phyloP scores from a whole-genome alignment of 306 rosid species.

The Casuarina equisetifolia region DNA sequence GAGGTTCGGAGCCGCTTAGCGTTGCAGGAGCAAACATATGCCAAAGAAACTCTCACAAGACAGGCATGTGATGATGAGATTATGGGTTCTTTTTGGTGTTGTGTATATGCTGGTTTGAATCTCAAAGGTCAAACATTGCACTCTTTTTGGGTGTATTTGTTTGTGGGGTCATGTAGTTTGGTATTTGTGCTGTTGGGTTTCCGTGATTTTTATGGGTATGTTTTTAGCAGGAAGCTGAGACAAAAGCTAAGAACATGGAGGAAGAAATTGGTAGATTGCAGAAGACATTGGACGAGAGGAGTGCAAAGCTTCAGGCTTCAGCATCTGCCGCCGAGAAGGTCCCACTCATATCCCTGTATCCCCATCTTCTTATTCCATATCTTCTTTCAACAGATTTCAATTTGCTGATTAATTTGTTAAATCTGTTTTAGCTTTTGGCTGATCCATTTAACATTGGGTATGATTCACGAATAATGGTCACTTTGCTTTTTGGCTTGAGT shows the following conservation, averaged over 20 bases:
- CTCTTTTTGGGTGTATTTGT: conserved; percentile 33
- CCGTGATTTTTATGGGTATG: conserved; percentile 23
- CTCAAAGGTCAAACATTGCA: conserved; percentile 31
- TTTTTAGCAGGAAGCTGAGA: conserved; percentile 73
- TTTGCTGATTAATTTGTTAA: conserved; percentile 3
- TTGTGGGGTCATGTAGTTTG: conserved; percentile 46
- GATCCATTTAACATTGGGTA: conserved; percentile 8
- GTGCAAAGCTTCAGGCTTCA: conserved; percentile 68
- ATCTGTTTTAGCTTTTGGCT: conserved; percentile 11
- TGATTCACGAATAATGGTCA: conserved; percentile 22
- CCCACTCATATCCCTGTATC: conserved; percentile 18
- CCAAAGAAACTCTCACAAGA: conserved; percentile 68
- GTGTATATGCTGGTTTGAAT: conserved; percentile 30
- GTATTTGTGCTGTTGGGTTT: conserved; percentile 7
- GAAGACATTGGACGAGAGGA: conserved; percentile 64
- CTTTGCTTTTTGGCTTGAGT: conserved; percentile 23
- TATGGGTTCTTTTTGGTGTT: conserved; percentile 25
- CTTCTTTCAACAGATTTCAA: conserved; percentile 16
- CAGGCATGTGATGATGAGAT: conserved; percentile 51
- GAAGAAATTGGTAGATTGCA: conserved; percentile 62
- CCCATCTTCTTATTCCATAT: conserved; percentile 14
- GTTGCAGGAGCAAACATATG: conserved; percentile 74
- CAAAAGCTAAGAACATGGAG: conserved; percentile 80
- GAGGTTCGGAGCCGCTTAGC: conserved; percentile 77
- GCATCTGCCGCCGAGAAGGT: conserved; percentile 75